Conservation (phyloP, 306 rosid genomes). For the Inga oerstediana region DNA sequence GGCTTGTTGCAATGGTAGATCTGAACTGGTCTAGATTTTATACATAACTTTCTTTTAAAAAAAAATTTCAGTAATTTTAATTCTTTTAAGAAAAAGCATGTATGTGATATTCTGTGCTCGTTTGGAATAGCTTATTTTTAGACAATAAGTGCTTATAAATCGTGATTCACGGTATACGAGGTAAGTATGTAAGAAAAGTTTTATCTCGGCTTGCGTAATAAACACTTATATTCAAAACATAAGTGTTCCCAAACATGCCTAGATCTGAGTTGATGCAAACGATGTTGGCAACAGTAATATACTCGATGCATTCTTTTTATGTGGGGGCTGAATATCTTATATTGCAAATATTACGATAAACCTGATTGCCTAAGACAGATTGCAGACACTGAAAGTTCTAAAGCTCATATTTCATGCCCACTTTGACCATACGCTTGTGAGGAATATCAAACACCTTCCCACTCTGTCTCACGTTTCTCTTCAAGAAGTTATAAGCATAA, state of each 20-base stretch:
- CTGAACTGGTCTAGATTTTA: background rate
- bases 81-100: background rate
- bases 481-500: constrained; percentile 9
- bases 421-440: constrained; percentile 20
- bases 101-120: no score
- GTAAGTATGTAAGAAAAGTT: no score
- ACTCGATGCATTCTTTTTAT: background rate
- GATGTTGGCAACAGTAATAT: background rate
- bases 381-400: background rate
- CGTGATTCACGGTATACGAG: no score
- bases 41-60: background rate
- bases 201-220: no score
- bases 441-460: constrained; percentile 13
- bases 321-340: background rate
- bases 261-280: no score
- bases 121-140: no score
- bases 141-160: no score
- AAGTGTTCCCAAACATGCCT: no score
- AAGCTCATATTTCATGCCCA: constrained; percentile 17
- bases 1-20: background rate
- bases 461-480: constrained; percentile 12
- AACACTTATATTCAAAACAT: no score
- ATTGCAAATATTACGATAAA: background rate
- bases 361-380: background rate
- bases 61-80: background rate